Evolutionary conservation across 202 grass and related monocot genomes (phyloP).

Genomic region (Setaria viridis): DNA sequence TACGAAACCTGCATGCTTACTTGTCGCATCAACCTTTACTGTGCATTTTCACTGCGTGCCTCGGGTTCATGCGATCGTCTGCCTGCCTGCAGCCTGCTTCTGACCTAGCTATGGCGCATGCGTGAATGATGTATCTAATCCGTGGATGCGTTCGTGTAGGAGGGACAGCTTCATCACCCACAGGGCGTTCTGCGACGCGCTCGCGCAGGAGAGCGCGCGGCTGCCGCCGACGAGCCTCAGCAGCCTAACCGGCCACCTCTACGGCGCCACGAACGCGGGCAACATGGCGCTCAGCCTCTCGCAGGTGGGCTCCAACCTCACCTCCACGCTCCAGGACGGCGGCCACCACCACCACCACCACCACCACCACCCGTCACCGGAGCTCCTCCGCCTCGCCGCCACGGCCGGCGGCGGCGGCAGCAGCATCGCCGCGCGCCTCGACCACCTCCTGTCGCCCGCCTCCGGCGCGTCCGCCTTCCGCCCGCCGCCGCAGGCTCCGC

Average conservation of each 20-base stretch:
- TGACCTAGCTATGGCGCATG: conserved; percentile 35
- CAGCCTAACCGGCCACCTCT: conserved; percentile 74
- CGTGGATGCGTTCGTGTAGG: conserved; percentile 53
- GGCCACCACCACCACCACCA: conserved; percentile 54
- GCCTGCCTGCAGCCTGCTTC: neutral
- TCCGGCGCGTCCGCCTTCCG: conserved; percentile 66
- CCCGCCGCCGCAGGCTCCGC: conserved; percentile 39
- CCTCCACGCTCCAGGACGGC: conserved; percentile 54
- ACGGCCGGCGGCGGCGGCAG: conserved; percentile 31
- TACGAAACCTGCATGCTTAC: conserved; percentile 26
- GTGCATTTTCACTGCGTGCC: conserved; percentile 41
- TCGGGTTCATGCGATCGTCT: conserved; percentile 18
- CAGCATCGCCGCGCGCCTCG: conserved; percentile 61
- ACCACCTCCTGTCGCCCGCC: conserved; percentile 71
- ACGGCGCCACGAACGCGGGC: conserved; percentile 60
- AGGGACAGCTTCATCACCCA: conserved; percentile 99
- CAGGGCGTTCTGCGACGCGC: conserved; percentile 90
- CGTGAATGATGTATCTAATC: conserved; percentile 26
- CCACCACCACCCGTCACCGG: conserved; percentile 60
- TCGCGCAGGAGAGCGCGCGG: conserved; percentile 82
- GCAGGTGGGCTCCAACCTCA: conserved; percentile 75
- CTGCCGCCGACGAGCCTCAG: conserved; percentile 76
- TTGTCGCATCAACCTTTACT: conserved; percentile 54
- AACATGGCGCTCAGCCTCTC: conserved; percentile 82
- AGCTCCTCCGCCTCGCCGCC: conserved; percentile 75